These are phyloP conservation scores for Leccinum pallidistipes DNA, from an alignment of 1,284 basidiomycete genomes.

Conservation along the genomic window DNA sequence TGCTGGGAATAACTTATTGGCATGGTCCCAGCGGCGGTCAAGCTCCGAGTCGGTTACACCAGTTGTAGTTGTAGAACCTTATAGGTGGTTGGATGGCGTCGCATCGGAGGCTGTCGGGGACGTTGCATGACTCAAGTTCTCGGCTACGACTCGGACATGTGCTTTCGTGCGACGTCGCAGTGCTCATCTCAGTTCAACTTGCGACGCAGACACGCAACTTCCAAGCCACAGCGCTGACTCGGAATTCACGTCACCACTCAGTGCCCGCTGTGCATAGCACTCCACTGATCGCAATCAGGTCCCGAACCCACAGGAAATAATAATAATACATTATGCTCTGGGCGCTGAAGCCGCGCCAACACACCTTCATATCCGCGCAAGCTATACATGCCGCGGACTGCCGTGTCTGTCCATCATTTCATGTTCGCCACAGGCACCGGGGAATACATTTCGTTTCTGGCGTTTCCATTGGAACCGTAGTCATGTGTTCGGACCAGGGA, in stretches of 20 bases:
- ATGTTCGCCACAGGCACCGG: conserved; percentile 34
- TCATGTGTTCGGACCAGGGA: conserved; percentile 14
- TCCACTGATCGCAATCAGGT: conserved; percentile 4
- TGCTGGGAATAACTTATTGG: conserved; percentile 1
- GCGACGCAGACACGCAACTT: not conserved
- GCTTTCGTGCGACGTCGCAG: not conserved
- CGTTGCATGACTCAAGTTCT: not conserved
- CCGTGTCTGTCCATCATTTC: conserved; percentile 27
- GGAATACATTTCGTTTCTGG: conserved; percentile 21
- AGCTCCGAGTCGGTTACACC: not conserved
- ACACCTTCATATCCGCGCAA: conserved; percentile 33
- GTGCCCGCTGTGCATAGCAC: conserved; percentile 14
- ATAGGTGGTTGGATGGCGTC: not conserved
- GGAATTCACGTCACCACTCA: not conserved
- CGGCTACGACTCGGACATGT: not conserved
- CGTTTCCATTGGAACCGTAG: conserved; percentile 29
- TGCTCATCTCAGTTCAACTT: not conserved
- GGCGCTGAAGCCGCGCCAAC: conserved; percentile 16
- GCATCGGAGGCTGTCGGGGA: not conserved
- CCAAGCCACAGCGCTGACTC: not conserved
- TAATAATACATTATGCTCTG: not conserved
- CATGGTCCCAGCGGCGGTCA: not conserved
- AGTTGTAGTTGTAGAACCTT: not conserved
- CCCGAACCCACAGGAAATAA: conserved; percentile 10
- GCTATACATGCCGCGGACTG: conserved; percentile 28